These are phyloP conservation scores for Musa schizocarpa DNA, from an alignment of 176 grass and related monocot species.

Conservation along the genomic window DNA sequence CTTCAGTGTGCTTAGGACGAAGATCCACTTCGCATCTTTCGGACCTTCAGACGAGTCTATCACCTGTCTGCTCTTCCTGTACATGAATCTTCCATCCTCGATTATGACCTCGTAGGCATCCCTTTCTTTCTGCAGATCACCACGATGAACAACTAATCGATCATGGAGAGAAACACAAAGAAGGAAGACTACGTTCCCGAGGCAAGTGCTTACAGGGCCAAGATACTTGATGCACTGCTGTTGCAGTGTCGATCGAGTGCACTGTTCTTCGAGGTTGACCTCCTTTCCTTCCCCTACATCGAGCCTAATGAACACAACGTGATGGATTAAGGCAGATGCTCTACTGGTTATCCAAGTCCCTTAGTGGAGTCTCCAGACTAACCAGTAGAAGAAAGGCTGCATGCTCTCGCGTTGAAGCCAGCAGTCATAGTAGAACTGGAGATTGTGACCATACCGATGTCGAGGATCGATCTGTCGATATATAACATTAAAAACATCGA, in stretches of 20 bases:
- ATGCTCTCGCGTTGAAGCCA: constrained; percentile 68
- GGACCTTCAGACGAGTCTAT: constrained; percentile 22
- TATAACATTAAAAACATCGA: constrained; percentile 11
- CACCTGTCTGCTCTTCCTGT: constrained; percentile 5
- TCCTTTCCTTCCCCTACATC: constrained; percentile 85
- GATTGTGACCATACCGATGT: constrained; percentile 91
- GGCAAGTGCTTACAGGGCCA: constrained; percentile 26
- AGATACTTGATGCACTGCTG: constrained; percentile 79
- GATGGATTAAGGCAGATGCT: neutral
- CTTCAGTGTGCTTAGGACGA: constrained; percentile 30
- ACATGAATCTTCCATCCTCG: constrained; percentile 27
- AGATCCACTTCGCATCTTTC: constrained; percentile 36
- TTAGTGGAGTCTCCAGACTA: neutral
- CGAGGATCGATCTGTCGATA: constrained; percentile 69
- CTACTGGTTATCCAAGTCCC: neutral
- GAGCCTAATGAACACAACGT: constrained; percentile 22
- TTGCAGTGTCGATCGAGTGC: constrained; percentile 43
- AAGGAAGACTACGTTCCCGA: neutral
- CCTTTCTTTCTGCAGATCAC: constrained; percentile 28
- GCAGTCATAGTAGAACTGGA: constrained; percentile 71
- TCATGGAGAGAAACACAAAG: neutral
- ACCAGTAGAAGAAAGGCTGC: constrained; percentile 96
- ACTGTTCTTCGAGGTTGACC: constrained; percentile 39
- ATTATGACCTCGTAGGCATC: constrained; percentile 26
- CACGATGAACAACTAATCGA: neutral